phyloP scores from a whole-genome alignment of 139 green algal species.

The Micromonas pusilla region DNA sequence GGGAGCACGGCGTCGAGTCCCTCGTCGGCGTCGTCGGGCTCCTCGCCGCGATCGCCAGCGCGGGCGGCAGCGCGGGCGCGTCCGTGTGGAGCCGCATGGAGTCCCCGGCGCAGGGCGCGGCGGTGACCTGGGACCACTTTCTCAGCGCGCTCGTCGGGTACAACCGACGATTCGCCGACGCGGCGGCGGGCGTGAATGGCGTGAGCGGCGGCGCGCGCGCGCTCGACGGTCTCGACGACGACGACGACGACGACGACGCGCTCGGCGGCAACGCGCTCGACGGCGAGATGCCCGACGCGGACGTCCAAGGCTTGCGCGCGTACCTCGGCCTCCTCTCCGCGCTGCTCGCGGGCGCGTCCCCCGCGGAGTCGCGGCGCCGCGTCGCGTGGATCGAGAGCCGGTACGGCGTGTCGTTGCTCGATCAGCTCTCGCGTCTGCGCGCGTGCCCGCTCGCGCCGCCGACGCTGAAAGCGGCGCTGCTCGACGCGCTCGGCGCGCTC shows the following conservation, averaged over 20 bases:
- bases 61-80: too few species aligned
- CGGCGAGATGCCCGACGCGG: slow-evolving; percentile 14
- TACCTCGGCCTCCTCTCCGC: neutral
- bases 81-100: neutral
- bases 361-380: neutral
- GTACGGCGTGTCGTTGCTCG: neutral
- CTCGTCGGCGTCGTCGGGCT: slow-evolving; percentile 3
- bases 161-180: neutral
- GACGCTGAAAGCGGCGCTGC: neutral
- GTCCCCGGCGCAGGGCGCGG: too few species aligned
- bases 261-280: neutral
- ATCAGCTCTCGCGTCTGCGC: neutral
- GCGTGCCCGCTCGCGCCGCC: neutral
- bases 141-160: neutral
- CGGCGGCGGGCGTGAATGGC: neutral
- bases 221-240: neutral
- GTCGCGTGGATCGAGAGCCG: neutral
- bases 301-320: neutral
- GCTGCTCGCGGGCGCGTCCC: neutral
- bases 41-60: neutral
- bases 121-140: slow-evolving; percentile 1
- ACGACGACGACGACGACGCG: neutral
- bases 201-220: too few species aligned
- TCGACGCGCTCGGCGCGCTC: neutral
- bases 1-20: slow-evolving; percentile 15